phyloP scores from a whole-genome alignment of 164 flowering plant genomes.

The Piper longum region DNA sequence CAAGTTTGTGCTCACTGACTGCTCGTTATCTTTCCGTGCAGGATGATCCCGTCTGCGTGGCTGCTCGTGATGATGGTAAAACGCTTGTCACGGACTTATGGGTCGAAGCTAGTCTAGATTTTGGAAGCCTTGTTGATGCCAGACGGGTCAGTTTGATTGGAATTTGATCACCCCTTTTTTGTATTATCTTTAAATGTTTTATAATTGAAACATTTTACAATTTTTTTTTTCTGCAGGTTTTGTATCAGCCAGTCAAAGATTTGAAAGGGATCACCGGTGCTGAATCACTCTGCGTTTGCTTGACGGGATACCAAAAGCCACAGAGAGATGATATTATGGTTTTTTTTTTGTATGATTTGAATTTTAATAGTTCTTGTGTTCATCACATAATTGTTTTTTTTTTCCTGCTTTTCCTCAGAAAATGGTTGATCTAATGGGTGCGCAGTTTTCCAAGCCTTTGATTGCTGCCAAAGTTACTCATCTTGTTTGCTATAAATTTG shows the following conservation, averaged over 20 bases:
- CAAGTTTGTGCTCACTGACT: too few relatives aligned
- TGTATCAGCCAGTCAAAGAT: constrained; percentile 67
- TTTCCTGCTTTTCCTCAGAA: constrained; percentile 26
- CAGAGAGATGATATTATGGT: constrained; percentile 90
- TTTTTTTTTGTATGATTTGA: background rate
- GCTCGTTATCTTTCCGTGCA: constrained; percentile 5
- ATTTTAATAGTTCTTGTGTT: background rate
- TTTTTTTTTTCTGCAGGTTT: constrained; percentile 26
- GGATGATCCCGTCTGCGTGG: constrained; percentile 83
- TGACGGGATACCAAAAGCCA: constrained; percentile 85
- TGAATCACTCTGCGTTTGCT: constrained; percentile 44
- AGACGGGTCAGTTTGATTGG: constrained; percentile 28
- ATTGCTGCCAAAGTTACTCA: constrained; percentile 80
- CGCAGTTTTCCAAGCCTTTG: constrained; percentile 76
- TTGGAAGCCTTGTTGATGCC: constrained; percentile 48
- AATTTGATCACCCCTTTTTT: background rate
- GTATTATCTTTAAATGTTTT: too few relatives aligned
- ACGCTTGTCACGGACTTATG: constrained; percentile 51
- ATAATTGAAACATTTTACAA: background rate
- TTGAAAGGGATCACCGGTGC: constrained; percentile 77
- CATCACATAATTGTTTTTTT: background rate
- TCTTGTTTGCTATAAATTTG: constrained; percentile 94
- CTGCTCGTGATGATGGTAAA: constrained; percentile 69
- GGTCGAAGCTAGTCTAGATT: constrained; percentile 67
- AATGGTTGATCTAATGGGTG: constrained; percentile 87